A percentile compares a stretch with the other conserved stretches of the same genome.
Evolutionary conservation across 305 asterid species (phyloP).

Genomic region (Solanum aculeatissimum): DNA sequence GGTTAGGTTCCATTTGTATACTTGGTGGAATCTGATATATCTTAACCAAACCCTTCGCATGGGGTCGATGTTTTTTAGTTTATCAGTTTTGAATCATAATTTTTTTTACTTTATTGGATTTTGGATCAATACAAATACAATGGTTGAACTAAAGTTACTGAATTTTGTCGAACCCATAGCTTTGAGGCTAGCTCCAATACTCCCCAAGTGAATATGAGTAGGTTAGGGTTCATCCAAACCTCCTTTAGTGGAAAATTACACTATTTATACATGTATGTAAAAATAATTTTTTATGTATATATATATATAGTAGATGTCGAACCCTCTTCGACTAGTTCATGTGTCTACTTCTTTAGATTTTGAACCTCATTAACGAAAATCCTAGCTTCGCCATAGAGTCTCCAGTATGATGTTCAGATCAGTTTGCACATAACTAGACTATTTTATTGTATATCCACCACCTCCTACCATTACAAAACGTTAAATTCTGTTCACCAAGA

Average conservation of each 20-base stretch:
- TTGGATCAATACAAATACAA: background rate
- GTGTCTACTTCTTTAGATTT: too few relatives aligned
- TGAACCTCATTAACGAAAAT: too few relatives aligned
- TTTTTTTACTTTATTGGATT: background rate
- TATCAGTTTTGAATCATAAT: background rate
- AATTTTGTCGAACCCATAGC: background rate
- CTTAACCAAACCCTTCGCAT: too few relatives aligned
- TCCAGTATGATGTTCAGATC: background rate
- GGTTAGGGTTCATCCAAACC: too few relatives aligned
- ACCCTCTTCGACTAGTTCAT: too few relatives aligned
- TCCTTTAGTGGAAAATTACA: too few relatives aligned
- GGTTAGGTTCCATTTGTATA: too few relatives aligned
- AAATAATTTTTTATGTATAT: too few relatives aligned
- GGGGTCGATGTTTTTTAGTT: too few relatives aligned
- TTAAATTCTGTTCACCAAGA: background rate
- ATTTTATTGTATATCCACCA: background rate
- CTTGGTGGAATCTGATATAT: too few relatives aligned
- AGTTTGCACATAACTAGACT: background rate
- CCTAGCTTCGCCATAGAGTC: background rate
- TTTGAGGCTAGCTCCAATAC: background rate
- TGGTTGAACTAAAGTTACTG: background rate
- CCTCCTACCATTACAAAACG: background rate
- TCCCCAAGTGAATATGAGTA: background rate
- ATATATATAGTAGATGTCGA: too few relatives aligned
- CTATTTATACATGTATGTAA: too few relatives aligned